These are phyloP conservation scores for Tetradesmus lagerheimii DNA, from an alignment of 139 green algal species.

Conservation along the genomic window DNA sequence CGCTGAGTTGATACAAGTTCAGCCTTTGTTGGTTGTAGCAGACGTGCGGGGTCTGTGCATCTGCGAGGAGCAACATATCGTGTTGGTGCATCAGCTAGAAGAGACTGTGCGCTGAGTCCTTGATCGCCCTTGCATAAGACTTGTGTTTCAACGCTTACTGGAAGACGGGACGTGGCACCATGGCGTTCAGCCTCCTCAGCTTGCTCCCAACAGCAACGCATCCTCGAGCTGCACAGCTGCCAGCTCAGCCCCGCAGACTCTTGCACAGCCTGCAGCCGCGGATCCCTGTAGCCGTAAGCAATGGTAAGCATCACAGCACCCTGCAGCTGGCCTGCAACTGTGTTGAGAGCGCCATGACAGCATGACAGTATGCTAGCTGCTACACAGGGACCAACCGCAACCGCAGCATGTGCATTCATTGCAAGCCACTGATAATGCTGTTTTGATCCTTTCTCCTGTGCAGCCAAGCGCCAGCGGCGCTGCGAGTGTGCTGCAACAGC, in stretches of 20 bases:
- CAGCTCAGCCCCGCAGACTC: neutral
- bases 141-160: neutral
- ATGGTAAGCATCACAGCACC: neutral
- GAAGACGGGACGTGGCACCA: neutral
- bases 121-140: neutral
- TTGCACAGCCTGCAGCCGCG: neutral
- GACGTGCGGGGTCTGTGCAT: neutral
- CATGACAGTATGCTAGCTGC: neutral
- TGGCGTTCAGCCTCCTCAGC: neutral
- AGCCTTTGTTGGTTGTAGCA: neutral
- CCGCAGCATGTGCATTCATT: neutral
- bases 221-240: neutral
- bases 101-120: neutral
- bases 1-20: neutral
- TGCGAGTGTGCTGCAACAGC: neutral
- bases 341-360: neutral
- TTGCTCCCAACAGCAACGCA: neutral
- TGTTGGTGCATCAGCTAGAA: neutral
- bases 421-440: neutral
- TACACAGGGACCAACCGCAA: neutral
- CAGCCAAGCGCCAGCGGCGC: slow-evolving; percentile 18
- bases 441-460: too few relatives aligned
- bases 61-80: neutral
- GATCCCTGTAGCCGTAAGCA: neutral
- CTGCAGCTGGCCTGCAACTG: neutral